A percentile compares a stretch with the other conserved stretches of the same genome.
These are phyloP conservation scores for Globisporangium apiculatum DNA, from an alignment of 352 stramenopile genomes.

Conservation along the genomic window DNA sequence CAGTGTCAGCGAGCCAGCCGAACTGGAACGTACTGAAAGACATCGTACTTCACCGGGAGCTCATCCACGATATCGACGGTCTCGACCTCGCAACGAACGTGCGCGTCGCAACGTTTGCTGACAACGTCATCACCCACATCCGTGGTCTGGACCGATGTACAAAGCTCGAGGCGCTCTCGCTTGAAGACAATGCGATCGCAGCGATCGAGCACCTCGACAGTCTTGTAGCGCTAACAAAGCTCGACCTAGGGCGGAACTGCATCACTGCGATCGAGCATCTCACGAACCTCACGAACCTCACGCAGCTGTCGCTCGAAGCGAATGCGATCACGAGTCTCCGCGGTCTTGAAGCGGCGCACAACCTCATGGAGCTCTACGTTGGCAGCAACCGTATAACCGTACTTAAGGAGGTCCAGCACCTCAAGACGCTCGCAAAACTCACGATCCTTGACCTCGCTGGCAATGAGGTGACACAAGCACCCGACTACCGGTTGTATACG, in stretches of 20 bases:
- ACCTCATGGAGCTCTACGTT: constrained; percentile 87
- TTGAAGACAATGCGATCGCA: constrained; percentile 76
- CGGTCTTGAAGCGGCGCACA: constrained; percentile 45
- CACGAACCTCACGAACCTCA: constrained; percentile 51
- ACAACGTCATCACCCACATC: constrained; percentile 66
- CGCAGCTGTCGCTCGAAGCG: constrained; percentile 78
- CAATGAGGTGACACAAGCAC: constrained; percentile 59
- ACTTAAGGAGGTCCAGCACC: constrained; percentile 71
- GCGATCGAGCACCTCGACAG: constrained; percentile 56
- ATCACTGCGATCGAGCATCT: constrained; percentile 58
- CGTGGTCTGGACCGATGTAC: constrained; percentile 42
- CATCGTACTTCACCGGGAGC: constrained; percentile 48
- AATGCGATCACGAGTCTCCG: constrained; percentile 74
- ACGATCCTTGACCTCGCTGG: constrained; percentile 82
- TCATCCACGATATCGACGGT: constrained; percentile 48
- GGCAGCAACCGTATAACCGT: constrained; percentile 78
- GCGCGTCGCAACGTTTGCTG: constrained; percentile 47
- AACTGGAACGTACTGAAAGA: constrained; percentile 60
- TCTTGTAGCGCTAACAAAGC: constrained; percentile 55
- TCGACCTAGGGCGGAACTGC: constrained; percentile 75
- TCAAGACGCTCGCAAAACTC: constrained; percentile 76
- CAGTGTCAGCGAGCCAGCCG: constrained; percentile 3
- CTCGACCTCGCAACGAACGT: constrained; percentile 50
- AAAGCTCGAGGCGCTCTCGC: constrained; percentile 63
- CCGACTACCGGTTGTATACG: constrained; percentile 73